A percentile compares a stretch with the other conserved stretches of the same genome.
These are phyloP conservation scores for Esteya vermicola DNA, from an alignment of 2,329 filamentous ascomycete genomes.

Conservation along the genomic window DNA sequence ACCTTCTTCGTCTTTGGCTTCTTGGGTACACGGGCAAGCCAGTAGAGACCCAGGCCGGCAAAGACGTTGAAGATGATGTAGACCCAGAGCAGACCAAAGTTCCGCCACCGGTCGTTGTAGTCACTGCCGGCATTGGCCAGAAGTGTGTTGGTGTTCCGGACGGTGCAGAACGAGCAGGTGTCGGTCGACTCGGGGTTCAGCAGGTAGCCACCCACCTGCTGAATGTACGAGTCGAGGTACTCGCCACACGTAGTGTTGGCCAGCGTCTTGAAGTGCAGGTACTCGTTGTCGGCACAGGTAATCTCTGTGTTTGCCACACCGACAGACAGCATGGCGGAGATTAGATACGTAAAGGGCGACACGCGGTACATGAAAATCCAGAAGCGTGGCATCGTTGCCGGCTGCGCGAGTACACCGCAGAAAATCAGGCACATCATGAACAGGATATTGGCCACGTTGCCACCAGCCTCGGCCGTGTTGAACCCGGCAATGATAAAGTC, in stretches of 20 bases:
- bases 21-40: conserved; percentile 13
- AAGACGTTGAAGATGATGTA: conserved; percentile 38
- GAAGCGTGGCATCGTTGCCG: conserved; percentile 48
- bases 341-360: conserved; percentile 71
- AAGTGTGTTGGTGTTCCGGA: conserved; percentile 37
- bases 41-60: conserved; percentile 24
- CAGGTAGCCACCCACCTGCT: conserved; percentile 36
- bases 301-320: conserved; percentile 55
- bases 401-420: conserved; percentile 46
- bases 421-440: conserved; percentile 46
- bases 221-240: conserved; percentile 42
- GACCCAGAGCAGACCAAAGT: conserved; percentile 46
- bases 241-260: conserved; percentile 40
- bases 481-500: conserved; percentile 61
- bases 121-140: conserved; percentile 31
- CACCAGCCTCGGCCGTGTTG: conserved; percentile 53
- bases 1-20: conserved; percentile 11
- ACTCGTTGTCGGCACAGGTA: conserved; percentile 55
- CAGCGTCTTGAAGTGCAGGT: conserved; percentile 50
- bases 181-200: conserved; percentile 29
- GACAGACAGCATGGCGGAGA: conserved; percentile 55
- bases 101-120: conserved; percentile 51
- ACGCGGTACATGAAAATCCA: conserved; percentile 77
- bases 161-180: conserved; percentile 41
- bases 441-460: conserved; percentile 45